Conservation (phyloP, 169 alveolate species). For the Babesia bigemina region DNA sequence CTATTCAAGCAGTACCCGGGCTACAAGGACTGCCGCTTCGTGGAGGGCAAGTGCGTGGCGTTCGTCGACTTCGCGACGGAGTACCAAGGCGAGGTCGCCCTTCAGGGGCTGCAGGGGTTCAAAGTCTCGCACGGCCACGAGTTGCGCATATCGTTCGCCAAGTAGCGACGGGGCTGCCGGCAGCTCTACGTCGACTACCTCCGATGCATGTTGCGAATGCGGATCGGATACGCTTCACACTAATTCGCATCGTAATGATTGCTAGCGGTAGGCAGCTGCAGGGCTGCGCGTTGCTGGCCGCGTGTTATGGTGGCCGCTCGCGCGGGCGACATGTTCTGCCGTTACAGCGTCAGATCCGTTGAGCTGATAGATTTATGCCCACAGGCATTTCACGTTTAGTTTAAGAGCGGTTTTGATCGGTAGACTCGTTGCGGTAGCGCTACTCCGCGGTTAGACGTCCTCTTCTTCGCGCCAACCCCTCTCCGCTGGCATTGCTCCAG, state of each 20-base stretch:
- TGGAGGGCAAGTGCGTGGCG: conserved; percentile 83
- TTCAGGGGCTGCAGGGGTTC: conserved; percentile 84
- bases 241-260: not conserved
- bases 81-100: conserved; percentile 81
- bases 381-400: not conserved
- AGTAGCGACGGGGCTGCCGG: conserved; percentile 14
- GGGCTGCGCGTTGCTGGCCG: not conserved
- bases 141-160: conserved; percentile 75
- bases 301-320: not conserved
- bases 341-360: not conserved
- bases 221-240: not conserved
- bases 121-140: conserved; percentile 78
- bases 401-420: too few relatives aligned
- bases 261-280: not conserved
- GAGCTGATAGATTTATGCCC: not conserved
- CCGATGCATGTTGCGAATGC: not conserved
- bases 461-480: not conserved
- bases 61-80: conserved; percentile 79
- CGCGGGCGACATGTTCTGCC: not conserved
- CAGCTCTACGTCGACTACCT: not conserved
- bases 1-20: conserved; percentile 86
- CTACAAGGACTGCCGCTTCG: conserved; percentile 75
- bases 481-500: not conserved
- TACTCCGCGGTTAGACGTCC: not conserved
- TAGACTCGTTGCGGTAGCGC: too few relatives aligned